Evolutionary conservation across 495 filamentous ascomycete genomes (phyloP).

Genomic region (Aspergillus ellipticus): DNA sequence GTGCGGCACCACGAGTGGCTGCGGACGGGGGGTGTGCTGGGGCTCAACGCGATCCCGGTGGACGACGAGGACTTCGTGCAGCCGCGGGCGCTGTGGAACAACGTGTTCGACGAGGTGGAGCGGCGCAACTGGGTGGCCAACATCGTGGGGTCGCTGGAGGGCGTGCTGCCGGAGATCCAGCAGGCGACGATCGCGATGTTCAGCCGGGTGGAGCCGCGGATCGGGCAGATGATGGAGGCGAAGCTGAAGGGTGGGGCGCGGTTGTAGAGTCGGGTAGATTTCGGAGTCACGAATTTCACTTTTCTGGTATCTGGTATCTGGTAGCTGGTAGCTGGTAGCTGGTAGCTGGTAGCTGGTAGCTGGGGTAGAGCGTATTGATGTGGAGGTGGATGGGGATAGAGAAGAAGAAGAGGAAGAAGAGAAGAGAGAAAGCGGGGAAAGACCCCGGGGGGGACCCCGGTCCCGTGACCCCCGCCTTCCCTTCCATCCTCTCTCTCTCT

Average conservation of each 20-base stretch:
- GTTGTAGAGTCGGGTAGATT: slow-evolving; percentile 1
- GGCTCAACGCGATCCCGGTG: slow-evolving; percentile 24
- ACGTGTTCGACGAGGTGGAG: slow-evolving; percentile 30
- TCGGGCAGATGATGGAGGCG: slow-evolving; percentile 26
- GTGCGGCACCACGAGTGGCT: slow-evolving; percentile 26
- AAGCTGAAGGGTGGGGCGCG: slow-evolving; percentile 6
- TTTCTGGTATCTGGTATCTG: too few relatives aligned
- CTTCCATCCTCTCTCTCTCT: too few relatives aligned
- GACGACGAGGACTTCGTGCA: slow-evolving; percentile 31
- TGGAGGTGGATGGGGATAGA: too few relatives aligned
- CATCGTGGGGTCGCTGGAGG: slow-evolving; percentile 22
- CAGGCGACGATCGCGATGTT: slow-evolving; percentile 25
- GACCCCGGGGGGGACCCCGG: too few relatives aligned
- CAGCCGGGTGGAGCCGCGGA: slow-evolving; percentile 27
- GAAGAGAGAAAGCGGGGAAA: too few relatives aligned
- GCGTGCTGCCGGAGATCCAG: slow-evolving; percentile 17
- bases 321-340: too few relatives aligned
- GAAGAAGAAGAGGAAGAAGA: too few relatives aligned
- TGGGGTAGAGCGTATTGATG: too few relatives aligned
- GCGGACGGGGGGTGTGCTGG: slow-evolving; percentile 16
- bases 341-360: too few relatives aligned
- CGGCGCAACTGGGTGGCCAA: slow-evolving; percentile 21
- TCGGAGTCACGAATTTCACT: too few relatives aligned
- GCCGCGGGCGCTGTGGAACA: slow-evolving; percentile 28
- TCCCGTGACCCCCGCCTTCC: too few relatives aligned